Base-by-base conservation (phyloP, 2,329 filamentous ascomycete species). In the Penicillium sp. region DNA sequence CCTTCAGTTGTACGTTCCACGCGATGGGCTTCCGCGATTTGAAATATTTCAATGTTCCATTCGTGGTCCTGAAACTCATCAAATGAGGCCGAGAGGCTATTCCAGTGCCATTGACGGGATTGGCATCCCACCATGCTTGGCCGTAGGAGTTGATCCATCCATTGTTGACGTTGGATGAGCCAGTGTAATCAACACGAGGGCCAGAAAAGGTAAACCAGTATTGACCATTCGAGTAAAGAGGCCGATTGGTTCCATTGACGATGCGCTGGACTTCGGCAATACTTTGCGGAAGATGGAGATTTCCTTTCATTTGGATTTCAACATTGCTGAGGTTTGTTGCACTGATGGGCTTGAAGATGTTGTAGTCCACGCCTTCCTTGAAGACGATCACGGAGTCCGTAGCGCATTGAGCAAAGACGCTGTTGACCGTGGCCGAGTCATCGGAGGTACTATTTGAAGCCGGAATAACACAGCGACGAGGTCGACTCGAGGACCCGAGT, bases 131-230 rank as follows among this genome's bases (percentile, higher is more conserved):
- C 80, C 80, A 82, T 1, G 72, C 71, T 65, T 82, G 79, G 26
- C 80, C 80, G 55, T 81, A 79, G 2, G 78, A 80, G 59, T 81
- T 75, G 63, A 82, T 81, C 79, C 79, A 82, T 57, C 80, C 79
- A n/a, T 72, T 70, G 37, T 72, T 72, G 42, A 78, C 69, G 59
- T 79, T 73, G 7, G 68, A 60, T 1, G 76, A 75, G 5, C 78
- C 78, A 8, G 72, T 68, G 56, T 47, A 71, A 53, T 71, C 69
- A 38, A 72, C 63, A 3, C 55, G 54, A 13, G 69, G 67, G 1
- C 70, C 70, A 4, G 59, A 60, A 17, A 82, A 70, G 2, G 68
- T 69, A 59, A 81, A 79, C 79, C 80, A 82, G 47, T 74, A 72
- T 7, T 74, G 54, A 1, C 69, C 66, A 2, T 68, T 64, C 0